Percentiles rank a stretch among this genome's conserved stretches.
Conservation (phyloP, 139 green algal genomes). For the Tetraselmis chui region DNA sequence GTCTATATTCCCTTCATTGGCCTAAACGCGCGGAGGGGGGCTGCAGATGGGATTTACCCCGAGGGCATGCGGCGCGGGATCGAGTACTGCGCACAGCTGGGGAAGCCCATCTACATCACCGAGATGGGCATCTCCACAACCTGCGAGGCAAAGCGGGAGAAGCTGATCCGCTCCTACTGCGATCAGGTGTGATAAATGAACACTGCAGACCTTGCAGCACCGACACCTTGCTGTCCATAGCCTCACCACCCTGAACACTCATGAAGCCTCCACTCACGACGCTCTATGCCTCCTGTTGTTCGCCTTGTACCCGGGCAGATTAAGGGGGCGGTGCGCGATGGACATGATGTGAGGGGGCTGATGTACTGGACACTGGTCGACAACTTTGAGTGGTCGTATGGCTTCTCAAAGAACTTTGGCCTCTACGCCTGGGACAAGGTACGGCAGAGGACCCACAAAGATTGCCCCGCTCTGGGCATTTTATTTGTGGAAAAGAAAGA, state of each 20-base stretch:
- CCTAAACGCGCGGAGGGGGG: too few relatives aligned
- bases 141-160: neutral
- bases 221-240: too few relatives aligned
- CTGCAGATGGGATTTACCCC: neutral
- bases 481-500: too few relatives aligned
- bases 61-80: constrained; percentile 3
- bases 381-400: constrained; percentile 11
- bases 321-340: constrained; percentile 9
- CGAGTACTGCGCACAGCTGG: neutral
- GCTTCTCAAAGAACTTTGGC: neutral
- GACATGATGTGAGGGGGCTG: constrained; percentile 6
- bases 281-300: too few relatives aligned
- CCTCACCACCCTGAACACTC: too few relatives aligned
- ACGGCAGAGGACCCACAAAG: neutral
- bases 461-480: too few relatives aligned
- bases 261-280: too few relatives aligned
- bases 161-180: neutral
- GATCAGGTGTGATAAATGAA: too few relatives aligned
- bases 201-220: too few relatives aligned
- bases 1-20: too few relatives aligned
- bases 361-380: constrained; percentile 17
- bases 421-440: neutral
- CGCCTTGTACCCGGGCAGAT: neutral
- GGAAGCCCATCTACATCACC: constrained; percentile 7
- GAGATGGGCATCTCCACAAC: constrained; percentile 12